Base-by-base conservation (phyloP, 495 filamentous ascomycete species). In the Hyphodiscus hymeniophilus region DNA sequence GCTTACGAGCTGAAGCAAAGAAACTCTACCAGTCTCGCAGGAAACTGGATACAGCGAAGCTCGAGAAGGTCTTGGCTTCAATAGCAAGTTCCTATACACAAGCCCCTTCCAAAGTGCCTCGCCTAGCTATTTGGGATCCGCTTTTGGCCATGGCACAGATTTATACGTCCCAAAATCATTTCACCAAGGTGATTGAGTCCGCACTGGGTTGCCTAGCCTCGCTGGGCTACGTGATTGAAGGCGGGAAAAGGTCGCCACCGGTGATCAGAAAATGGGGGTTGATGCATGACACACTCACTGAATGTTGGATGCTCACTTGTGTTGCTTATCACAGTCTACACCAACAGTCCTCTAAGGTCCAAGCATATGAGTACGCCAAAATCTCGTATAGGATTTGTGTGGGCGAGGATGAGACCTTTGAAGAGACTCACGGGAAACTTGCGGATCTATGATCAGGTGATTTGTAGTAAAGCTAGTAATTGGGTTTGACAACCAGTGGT, bases 201-300 rank as follows among this genome's bases (percentile, higher is more conserved):
- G 51, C 48, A 16, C 13, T 72, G 10, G 64, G 44, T 38, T 46
- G 50, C 8, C 42, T 76, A 3, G 57, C 62, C 34, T 55, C 63
- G n/a, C 56, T 72, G 16, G 70, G 72, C 7, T 74, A 50, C 49
- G 56, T 65, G 5, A 60, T 76, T 35, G 55, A 64, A 16, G 68
- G 65, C 6, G 62, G 60, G 7, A 44, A 53, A 2, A 52, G 45
- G 5, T 23, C 24, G 22, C 20, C 39, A 17, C 36, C 70, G 16
- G 36, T 60, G 52, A 64, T 76, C 31, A 51, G 64, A 56, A 55
- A 63, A 51, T 74, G 71, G 70, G 71, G 71, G 2, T 6, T 63
- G 15, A 50, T 64, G 48, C 42, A 23, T 10, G 58, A 69, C 8
- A 7, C n/a, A 11, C 32, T 61, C 6, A 41, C 71, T 6, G 51